phyloP scores from a whole-genome alignment of 441 rosid genomes.

The Codiaeum variegatum region DNA sequence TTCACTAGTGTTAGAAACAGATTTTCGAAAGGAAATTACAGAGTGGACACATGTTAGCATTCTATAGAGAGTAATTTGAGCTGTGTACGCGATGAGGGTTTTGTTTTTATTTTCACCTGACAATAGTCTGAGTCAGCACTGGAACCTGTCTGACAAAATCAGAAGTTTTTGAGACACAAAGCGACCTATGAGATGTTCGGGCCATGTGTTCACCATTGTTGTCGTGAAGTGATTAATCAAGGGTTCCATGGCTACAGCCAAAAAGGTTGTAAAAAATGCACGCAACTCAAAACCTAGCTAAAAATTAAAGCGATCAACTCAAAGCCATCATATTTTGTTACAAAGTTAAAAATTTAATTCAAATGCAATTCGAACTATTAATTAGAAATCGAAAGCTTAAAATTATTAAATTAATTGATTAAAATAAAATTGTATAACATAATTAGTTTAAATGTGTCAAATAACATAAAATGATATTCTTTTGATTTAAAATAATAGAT shows the following conservation, averaged over 20 bases:
- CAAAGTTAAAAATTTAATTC: no score
- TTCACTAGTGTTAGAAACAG: neutral
- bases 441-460: no score
- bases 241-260: neutral
- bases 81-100: neutral
- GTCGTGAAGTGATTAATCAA: neutral
- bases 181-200: neutral
- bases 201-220: neutral
- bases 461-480: no score
- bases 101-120: neutral
- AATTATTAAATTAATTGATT: no score
- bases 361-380: no score
- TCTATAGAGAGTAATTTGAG: neutral
- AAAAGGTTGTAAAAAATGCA: no score
- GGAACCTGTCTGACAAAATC: constrained; percentile 25
- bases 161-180: neutral
- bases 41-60: neutral
- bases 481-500: no score
- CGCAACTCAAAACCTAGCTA: no score
- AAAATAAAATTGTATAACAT: no score
- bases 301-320: neutral
- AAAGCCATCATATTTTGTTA: no score
- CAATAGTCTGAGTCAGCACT: constrained; percentile 11
- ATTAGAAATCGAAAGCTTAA: no score
- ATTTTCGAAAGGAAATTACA: neutral